Evolutionary conservation across 129 eudicot genomes (phyloP).

Genomic region (Glebionis coronaria): DNA sequence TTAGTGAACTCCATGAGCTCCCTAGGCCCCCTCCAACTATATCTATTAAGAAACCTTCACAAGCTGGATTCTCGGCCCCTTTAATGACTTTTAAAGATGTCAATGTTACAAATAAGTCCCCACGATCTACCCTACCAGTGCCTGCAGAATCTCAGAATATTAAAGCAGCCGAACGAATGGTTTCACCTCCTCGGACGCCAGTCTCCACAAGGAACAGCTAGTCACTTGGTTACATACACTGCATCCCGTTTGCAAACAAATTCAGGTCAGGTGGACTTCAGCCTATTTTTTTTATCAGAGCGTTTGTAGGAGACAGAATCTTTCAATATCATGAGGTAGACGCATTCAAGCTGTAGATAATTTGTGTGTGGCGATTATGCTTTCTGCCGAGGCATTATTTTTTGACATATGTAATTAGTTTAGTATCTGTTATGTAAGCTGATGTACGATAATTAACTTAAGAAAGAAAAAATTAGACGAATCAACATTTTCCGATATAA

Average conservation of each 20-base stretch:
- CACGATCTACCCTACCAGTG: neutral
- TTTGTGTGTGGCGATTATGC: neutral
- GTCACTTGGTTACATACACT: too few species aligned
- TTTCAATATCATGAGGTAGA: slow-evolving; percentile 1
- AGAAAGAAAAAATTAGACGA: neutral
- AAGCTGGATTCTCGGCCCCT: slow-evolving; percentile 54
- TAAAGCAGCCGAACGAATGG: neutral
- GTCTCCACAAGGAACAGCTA: too few species aligned
- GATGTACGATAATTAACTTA: neutral
- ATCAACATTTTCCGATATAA: slow-evolving; percentile 5
- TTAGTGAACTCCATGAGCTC: slow-evolving; percentile 88
- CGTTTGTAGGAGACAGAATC: slow-evolving; percentile 3
- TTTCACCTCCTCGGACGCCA: neutral
- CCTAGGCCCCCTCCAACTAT: slow-evolving; percentile 50
- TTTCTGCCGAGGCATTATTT: neutral
- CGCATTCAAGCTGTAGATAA: slow-evolving; percentile 12
- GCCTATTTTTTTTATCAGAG: neutral
- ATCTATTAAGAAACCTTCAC: slow-evolving; percentile 6
- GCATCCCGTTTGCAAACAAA: too few species aligned
- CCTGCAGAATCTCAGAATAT: slow-evolving; percentile 21
- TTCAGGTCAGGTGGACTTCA: neutral
- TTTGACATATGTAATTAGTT: slow-evolving; percentile 3
- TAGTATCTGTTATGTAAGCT: neutral
- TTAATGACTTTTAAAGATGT: slow-evolving; percentile 34
- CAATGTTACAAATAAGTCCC: slow-evolving; percentile 6